A percentile compares a stretch with the other conserved stretches of the same genome.
These are phyloP conservation scores for Cladophialophora yegresii DNA, from an alignment of 2,329 filamentous ascomycete genomes.

Conservation along the genomic window DNA sequence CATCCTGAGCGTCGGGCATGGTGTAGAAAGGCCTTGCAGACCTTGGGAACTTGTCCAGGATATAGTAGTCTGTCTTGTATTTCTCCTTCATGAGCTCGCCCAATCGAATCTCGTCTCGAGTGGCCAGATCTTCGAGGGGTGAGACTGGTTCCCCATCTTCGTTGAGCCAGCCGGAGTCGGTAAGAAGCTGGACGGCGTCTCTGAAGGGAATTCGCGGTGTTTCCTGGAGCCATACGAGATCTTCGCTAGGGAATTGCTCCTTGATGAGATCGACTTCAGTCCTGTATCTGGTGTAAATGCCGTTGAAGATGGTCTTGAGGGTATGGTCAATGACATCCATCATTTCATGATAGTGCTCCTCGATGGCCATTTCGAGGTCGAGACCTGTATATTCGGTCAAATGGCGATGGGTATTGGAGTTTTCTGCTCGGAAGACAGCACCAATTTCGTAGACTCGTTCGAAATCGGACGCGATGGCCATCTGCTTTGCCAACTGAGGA, in stretches of 20 bases:
- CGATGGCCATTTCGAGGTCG: conserved; percentile 89
- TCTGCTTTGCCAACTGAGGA: conserved; percentile 89
- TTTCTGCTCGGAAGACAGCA: conserved; percentile 88
- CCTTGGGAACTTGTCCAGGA: conserved; percentile 88
- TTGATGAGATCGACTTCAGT: conserved; percentile 78
- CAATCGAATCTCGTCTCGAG: conserved; percentile 81
- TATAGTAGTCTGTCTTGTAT: conserved; percentile 86
- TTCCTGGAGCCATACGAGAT: conserved; percentile 82
- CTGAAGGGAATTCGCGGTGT: conserved; percentile 79
- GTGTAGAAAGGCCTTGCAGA: conserved; percentile 88
- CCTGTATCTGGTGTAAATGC: conserved; percentile 67
- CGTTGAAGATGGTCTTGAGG: conserved; percentile 76
- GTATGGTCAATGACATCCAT: conserved; percentile 74
- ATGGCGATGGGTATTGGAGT: conserved; percentile 92
- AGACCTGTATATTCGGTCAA: conserved; percentile 92
- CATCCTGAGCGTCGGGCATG: conserved; percentile 75
- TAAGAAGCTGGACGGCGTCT: conserved; percentile 78
- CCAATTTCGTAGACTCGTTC: conserved; percentile 86
- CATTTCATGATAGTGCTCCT: conserved; percentile 86
- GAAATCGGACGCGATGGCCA: conserved; percentile 87
- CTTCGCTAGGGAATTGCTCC: conserved; percentile 79
- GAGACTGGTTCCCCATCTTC: conserved; percentile 73
- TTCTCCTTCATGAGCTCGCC: conserved; percentile 83
- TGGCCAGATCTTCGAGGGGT: conserved; percentile 77
- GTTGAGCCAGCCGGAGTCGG: conserved; percentile 72